Evolutionary conservation across 441 rosid species (phyloP).

Genomic region (Erodium moschatum): DNA sequence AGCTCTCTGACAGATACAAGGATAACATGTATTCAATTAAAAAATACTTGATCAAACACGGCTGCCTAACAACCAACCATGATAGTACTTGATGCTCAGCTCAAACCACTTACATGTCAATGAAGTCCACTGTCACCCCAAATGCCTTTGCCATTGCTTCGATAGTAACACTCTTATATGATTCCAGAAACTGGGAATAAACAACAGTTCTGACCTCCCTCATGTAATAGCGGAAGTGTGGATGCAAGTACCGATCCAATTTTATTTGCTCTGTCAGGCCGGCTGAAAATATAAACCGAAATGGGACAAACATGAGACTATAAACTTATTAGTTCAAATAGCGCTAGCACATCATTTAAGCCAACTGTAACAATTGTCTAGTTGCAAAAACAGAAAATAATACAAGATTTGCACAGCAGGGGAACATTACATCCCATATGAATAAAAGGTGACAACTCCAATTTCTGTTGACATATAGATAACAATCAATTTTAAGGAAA

Average conservation of each 20-base stretch:
- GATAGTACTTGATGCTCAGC: background rate
- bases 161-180: constrained; percentile 88
- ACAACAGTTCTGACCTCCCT: constrained; percentile 90
- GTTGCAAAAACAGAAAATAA: background rate
- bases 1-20: constrained; percentile 55
- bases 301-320: background rate
- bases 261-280: constrained; percentile 80
- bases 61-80: background rate
- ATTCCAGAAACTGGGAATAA: constrained; percentile 88
- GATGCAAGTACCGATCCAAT: constrained; percentile 82
- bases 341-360: background rate
- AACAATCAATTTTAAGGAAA: background rate
- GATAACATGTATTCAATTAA: background rate
- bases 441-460: background rate
- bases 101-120: constrained; percentile 60
- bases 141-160: constrained; percentile 98
- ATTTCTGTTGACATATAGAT: background rate
- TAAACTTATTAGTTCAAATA: background rate
- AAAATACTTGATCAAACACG: background rate
- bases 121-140: constrained; percentile 88
- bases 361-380: background rate
- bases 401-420: background rate
- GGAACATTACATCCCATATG: background rate
- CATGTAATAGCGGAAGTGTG: constrained; percentile 97
- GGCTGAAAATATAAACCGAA: constrained; percentile 38